Evolutionary conservation across 2,329 filamentous ascomycete species (phyloP), one percentile per base, ranked within the genome.

Genomic region (Nothophoma quercina): DNA sequence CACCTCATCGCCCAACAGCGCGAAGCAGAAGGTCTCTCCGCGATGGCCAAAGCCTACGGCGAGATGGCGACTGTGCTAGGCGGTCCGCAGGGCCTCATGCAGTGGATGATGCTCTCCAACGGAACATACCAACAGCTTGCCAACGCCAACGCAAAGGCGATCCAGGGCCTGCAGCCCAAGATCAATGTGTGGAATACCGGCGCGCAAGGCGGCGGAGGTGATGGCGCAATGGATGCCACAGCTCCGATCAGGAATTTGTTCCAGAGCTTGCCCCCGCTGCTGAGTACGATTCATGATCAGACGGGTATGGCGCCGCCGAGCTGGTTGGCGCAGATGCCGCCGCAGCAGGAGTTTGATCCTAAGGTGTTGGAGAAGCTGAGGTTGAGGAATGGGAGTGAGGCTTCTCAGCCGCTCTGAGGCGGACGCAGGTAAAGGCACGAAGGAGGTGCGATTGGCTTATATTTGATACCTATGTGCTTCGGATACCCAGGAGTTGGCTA

Each of bases 171-270:
- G 61, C 84, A 92, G 72, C 91, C 91, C 60, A 96, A 96, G 87
- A 95, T 96, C 77, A 92, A 87, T 57, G 86, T 93, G 21, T 96
- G 91, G 91, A 95, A 91, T 71, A 96, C 91, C 7, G 89, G 89
- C 0, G 72, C 76, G 40, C 77, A 82, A 42, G 69, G 66, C 33
- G 79, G 70, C 13, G 69, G 66, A 34, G 79, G 70, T 13, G 77
- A 75, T 9, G 63, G 69, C 10, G 75, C 70, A 16, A 77, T 83
- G 48, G 87, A 90, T 52, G 74, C 81, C 7, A 77, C 81, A 19
- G 84, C 83, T 1, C 82, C 88, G 4, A 88, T 95, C 76, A 82
- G 90, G 60, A 93, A 93, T 63, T 82, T 96, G 29, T 93, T 95
- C 77, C 91, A 95, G 79, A 89, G 87, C 71, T 78, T 96, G 56